phyloP scores from a whole-genome alignment of 164 flowering plant genomes.

The Brasenia schreberi region DNA sequence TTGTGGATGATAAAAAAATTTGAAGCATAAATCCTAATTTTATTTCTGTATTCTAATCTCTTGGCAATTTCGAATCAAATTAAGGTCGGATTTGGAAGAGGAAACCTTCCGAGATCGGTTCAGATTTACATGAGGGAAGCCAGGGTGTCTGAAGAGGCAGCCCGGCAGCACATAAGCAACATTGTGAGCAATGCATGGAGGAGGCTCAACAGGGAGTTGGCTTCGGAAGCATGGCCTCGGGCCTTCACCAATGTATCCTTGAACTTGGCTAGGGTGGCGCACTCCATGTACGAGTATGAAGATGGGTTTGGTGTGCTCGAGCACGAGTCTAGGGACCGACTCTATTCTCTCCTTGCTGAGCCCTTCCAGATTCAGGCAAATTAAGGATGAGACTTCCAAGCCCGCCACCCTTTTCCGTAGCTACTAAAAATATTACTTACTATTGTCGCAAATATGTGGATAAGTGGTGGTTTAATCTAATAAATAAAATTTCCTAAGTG shows the following conservation, averaged over 20 bases:
- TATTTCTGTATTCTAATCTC: too few relatives aligned
- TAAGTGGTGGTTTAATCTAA: too few relatives aligned
- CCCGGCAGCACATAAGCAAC: constrained; percentile 4
- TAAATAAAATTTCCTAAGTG: too few relatives aligned
- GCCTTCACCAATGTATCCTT: neutral
- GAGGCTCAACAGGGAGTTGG: constrained; percentile 3
- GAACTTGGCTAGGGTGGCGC: constrained; percentile 1
- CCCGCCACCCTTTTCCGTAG: too few relatives aligned
- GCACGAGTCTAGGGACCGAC: neutral
- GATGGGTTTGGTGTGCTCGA: constrained; percentile 8
- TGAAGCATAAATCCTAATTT: too few relatives aligned
- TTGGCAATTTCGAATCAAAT: too few relatives aligned
- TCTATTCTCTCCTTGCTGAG: too few relatives aligned
- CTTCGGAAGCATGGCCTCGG: neutral
- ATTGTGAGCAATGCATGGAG: constrained; percentile 12
- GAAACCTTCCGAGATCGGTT: constrained; percentile 8
- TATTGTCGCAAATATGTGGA: too few relatives aligned
- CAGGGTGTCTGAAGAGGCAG: constrained; percentile 11
- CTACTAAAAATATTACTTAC: too few relatives aligned
- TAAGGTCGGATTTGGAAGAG: constrained; percentile 13
- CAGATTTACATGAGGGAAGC: constrained; percentile 16
- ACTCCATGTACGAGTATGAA: constrained; percentile 10
- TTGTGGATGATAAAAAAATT: too few relatives aligned
- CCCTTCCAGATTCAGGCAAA: too few relatives aligned
- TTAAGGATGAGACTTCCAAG: too few relatives aligned